phyloP scores from a whole-genome alignment of 306 rosid species.

The Casuarina equisetifolia region DNA sequence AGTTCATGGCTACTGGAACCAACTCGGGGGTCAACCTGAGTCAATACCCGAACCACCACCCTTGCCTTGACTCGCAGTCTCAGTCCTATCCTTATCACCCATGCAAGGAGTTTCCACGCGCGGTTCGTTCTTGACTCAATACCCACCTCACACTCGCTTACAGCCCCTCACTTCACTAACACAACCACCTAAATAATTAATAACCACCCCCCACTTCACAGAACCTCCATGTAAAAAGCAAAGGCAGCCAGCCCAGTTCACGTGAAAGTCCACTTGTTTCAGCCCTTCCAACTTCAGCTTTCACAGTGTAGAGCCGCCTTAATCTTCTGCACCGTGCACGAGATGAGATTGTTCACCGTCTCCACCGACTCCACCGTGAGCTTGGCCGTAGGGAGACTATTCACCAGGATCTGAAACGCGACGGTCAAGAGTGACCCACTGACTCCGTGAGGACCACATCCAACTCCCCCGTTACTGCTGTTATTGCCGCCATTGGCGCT shows the following conservation, averaged over 20 bases:
- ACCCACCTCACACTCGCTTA: constrained; percentile 45
- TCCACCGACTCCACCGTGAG: constrained; percentile 95
- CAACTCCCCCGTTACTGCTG: not conserved
- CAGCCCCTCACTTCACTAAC: too few relatives aligned
- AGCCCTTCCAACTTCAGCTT: constrained; percentile 42
- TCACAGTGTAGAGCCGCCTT: constrained; percentile 82
- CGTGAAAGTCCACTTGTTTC: too few relatives aligned
- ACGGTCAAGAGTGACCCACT: constrained; percentile 86
- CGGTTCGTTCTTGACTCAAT: constrained; percentile 99
- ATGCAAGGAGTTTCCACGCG: constrained; percentile 60
- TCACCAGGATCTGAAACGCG: constrained; percentile 94
- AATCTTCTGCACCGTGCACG: constrained; percentile 92
- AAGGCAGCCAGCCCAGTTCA: not conserved
- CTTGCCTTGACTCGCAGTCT: constrained; percentile 44
- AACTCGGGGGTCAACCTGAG: constrained; percentile 65
- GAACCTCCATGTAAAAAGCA: not conserved
- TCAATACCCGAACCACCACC: constrained; percentile 99
- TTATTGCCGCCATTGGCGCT: not conserved
- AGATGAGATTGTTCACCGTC: constrained; percentile 87
- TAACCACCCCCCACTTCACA: not conserved
- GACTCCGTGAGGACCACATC: constrained; percentile 35
- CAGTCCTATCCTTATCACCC: constrained; percentile 44
- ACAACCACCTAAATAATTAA: not conserved
- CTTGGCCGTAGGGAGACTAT: constrained; percentile 86
- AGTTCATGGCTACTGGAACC: constrained; percentile 22